Evolutionary conservation across 2,329 filamentous ascomycete genomes (phyloP), one percentile per base, ranked within the genome.

Genomic region (Sporothrix pallida): DNA sequence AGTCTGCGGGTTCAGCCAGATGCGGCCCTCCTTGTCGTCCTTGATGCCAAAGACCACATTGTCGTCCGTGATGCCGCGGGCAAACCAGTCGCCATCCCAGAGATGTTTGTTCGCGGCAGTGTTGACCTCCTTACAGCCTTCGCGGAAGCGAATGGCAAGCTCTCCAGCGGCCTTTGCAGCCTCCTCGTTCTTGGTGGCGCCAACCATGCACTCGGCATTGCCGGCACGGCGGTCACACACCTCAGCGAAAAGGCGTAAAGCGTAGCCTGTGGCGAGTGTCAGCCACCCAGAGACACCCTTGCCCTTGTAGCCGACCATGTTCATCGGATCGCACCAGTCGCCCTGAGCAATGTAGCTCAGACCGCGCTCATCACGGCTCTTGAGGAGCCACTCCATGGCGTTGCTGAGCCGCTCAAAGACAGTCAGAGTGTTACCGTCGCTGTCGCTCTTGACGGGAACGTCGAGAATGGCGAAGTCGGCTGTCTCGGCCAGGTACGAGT

Each of bases 271-370:
- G 6, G 87, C 87, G 1, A 89, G 81, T 0, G 87, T 89, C 48
- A 89, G 83, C 87, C 87, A 89, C 23, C 86, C 87, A 0, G 87
- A 89, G 1, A 89, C 87, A 31, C 87, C 87, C 71, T 84, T 83
- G 54, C 87, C 87, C 78, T 87, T 88, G 78, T 86, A 87, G 3
- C 87, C 87, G n/a, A 88, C 87, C 87, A 89, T 89, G 79, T 89
- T 89, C 85, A 89, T 87, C 3, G 87, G 87, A 75, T 89, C 87
- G 76, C 87, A 89, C 87, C 87, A 89, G 78, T 89, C 87, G 50
- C 87, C 87, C 78, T 88, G 87, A 0, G 86, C 86, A 75, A 89
- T 88, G 80, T 85, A 89, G 78, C 85, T 87, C 7, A 89, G 82
- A 0, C 87, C 87, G 3, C 86, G 84, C 26, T 83, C 78, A 75